Evolutionary conservation across 2,329 filamentous ascomycete genomes (phyloP).

Genomic region (Arthrinium puccinioides): DNA sequence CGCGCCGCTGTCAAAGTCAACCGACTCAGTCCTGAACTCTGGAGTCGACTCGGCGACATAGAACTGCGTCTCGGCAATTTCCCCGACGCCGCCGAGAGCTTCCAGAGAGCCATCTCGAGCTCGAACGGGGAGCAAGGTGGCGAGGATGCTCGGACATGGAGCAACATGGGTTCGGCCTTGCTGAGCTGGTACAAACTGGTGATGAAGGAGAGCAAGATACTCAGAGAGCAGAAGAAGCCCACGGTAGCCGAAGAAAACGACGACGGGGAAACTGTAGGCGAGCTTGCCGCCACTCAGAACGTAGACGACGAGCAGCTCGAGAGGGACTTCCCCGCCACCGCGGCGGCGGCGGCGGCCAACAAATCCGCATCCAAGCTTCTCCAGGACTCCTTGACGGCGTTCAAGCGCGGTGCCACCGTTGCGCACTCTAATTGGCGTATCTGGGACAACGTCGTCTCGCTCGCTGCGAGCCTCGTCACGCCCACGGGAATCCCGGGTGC

Average conservation of each 20-base stretch:
- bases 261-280: too few relatives aligned
- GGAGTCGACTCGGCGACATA: conserved; percentile 88
- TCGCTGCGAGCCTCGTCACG: conserved; percentile 72
- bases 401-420: conserved; percentile 78
- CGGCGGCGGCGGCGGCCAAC: conserved; percentile 14
- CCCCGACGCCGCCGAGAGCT: conserved; percentile 74
- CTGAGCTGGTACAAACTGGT: conserved; percentile 58
- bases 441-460: conserved; percentile 92
- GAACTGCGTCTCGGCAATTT: conserved; percentile 71
- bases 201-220: conserved; percentile 27
- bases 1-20: conserved; percentile 70
- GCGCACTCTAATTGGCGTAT: conserved; percentile 86
- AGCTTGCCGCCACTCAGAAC: conserved; percentile 1
- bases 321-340: conserved; percentile 24
- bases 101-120: conserved; percentile 68
- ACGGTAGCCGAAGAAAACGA: conserved; percentile 14
- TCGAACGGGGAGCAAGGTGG: conserved; percentile 61
- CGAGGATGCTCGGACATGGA: conserved; percentile 87
- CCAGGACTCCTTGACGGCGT: conserved; percentile 70
- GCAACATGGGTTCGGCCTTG: conserved; percentile 82
- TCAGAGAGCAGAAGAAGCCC: conserved; percentile 10
- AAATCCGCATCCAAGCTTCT: conserved; percentile 54
- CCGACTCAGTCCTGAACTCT: conserved; percentile 72
- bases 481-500: conserved; percentile 61
- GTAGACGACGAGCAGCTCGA: conserved; percentile 5